Percentiles rank a stretch among this genome's conserved stretches.
Conservation (phyloP, 495 filamentous ascomycete species). For the Aspergillus incahuasiensis region DNA sequence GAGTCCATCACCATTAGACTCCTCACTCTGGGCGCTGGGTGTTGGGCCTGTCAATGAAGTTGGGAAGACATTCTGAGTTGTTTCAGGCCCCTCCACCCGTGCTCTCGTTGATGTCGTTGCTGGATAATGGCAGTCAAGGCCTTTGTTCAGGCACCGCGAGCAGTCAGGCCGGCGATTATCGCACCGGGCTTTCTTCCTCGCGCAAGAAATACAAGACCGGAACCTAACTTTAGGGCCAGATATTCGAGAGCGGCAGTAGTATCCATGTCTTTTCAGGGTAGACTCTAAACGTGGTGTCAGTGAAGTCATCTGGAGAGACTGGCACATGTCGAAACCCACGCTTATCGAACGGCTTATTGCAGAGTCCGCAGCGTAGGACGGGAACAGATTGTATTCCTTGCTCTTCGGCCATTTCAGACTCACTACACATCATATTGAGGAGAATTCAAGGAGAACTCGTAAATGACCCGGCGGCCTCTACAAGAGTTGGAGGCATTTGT, state of each 20-base stretch:
- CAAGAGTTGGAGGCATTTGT: background rate
- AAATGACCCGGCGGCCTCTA: background rate
- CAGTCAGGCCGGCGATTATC: conserved; percentile 37
- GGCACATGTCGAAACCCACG: background rate
- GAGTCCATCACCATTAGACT: background rate
- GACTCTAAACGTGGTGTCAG: background rate
- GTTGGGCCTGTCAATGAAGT: background rate
- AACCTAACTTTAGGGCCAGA: conserved; percentile 11
- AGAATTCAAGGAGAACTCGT: background rate
- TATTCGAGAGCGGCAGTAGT: conserved; percentile 3
- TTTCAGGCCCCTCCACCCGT: background rate
- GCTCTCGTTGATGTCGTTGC: conserved; percentile 1
- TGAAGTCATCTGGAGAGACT: background rate
- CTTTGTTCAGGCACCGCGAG: conserved; percentile 38
- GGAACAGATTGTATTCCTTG: background rate
- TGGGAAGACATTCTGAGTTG: background rate
- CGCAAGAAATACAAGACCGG: conserved; percentile 41
- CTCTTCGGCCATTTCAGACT: background rate
- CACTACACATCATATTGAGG: no score
- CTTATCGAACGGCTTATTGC: conserved; percentile 6
- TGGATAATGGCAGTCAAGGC: conserved; percentile 36
- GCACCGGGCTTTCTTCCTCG: conserved; percentile 36
- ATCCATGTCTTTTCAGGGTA: background rate
- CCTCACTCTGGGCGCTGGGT: background rate
- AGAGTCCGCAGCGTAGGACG: conserved; percentile 1